phyloP scores from a whole-genome alignment of 306 rosid genomes.

The cucumber (Cucumis sativus) region DNA sequence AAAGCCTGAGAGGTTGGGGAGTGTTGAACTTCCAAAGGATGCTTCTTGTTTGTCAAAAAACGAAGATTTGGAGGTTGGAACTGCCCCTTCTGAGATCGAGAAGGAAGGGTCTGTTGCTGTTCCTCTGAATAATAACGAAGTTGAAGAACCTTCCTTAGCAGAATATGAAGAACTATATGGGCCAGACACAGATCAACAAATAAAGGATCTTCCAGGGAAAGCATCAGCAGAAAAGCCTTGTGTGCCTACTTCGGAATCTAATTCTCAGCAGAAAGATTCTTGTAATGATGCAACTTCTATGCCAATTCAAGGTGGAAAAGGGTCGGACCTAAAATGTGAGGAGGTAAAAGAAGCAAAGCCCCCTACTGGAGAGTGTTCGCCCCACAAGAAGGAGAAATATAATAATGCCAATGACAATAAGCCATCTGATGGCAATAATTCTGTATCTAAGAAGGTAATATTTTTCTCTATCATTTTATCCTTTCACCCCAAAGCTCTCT shows the following conservation, averaged over 20 bases:
- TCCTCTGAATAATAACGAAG: slow-evolving; percentile 47
- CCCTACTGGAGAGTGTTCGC: slow-evolving; percentile 20
- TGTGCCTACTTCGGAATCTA: slow-evolving; percentile 22
- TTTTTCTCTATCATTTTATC: not conserved
- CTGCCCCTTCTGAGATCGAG: slow-evolving; percentile 23
- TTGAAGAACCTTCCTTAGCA: slow-evolving; percentile 50
- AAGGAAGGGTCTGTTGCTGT: slow-evolving; percentile 26
- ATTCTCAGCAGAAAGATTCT: slow-evolving; percentile 13
- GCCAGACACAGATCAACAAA: slow-evolving; percentile 58
- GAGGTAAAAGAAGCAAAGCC: slow-evolving; percentile 22
- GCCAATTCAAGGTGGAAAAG: slow-evolving; percentile 22
- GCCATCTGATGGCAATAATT: slow-evolving; percentile 33
- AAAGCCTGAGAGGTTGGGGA: slow-evolving; percentile 21
- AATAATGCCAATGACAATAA: slow-evolving; percentile 10
- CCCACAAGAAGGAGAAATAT: slow-evolving; percentile 33
- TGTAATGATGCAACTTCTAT: slow-evolving; percentile 14
- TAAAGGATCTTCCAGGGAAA: slow-evolving; percentile 25
- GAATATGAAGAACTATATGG: slow-evolving; percentile 85
- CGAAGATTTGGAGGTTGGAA: slow-evolving; percentile 15
- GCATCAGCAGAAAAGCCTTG: slow-evolving; percentile 20
- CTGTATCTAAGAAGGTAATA: slow-evolving; percentile 52
- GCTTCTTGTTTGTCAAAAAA: slow-evolving; percentile 28
- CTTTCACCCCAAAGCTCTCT: not conserved
- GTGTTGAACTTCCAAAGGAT: slow-evolving; percentile 25
- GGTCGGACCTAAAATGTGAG: slow-evolving; percentile 13